These are phyloP conservation scores for Gastrolobium villosum DNA, from an alignment of 306 rosid species.

Conservation along the genomic window DNA sequence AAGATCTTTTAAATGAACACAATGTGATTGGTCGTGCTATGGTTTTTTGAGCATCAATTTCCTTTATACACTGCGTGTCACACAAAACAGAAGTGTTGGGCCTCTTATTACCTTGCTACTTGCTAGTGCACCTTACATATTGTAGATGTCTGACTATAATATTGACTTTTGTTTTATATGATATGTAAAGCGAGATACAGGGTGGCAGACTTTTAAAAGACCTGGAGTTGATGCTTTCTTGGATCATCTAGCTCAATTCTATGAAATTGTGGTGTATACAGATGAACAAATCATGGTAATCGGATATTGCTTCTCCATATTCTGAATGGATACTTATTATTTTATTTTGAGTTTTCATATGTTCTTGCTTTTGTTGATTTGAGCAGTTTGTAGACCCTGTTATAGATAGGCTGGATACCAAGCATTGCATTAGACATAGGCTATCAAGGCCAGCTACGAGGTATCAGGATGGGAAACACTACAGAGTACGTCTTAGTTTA, in stretches of 20 bases:
- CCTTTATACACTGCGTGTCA: conserved; percentile 7
- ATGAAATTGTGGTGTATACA: conserved; percentile 83
- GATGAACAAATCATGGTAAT: conserved; percentile 92
- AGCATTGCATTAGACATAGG: conserved; percentile 83
- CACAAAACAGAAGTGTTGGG: conserved; percentile 23
- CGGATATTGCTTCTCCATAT: conserved; percentile 40
- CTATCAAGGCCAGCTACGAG: conserved; percentile 91
- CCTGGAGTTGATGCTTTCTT: conserved; percentile 98
- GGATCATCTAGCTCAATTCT: conserved; percentile 93
- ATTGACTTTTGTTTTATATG: conserved; percentile 45
- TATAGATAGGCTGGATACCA: conserved; percentile 87
- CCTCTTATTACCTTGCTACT: conserved; percentile 22
- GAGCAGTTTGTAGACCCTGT: conserved; percentile 96
- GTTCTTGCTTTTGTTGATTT: conserved; percentile 44
- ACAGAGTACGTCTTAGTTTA: conserved; percentile 69
- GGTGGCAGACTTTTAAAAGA: conserved; percentile 98
- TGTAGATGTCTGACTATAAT: conserved; percentile 38
- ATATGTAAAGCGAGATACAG: conserved; percentile 82
- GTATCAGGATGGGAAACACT: conserved; percentile 93
- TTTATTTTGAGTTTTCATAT: conserved; percentile 30
- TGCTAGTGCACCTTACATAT: conserved; percentile 11
- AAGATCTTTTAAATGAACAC: not conserved
- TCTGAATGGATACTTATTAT: conserved; percentile 1
- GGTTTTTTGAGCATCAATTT: not conserved
- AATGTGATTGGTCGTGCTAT: not conserved